These are phyloP conservation scores for Sporormia fimetaria DNA, from an alignment of 495 filamentous ascomycete species.

Conservation along the genomic window DNA sequence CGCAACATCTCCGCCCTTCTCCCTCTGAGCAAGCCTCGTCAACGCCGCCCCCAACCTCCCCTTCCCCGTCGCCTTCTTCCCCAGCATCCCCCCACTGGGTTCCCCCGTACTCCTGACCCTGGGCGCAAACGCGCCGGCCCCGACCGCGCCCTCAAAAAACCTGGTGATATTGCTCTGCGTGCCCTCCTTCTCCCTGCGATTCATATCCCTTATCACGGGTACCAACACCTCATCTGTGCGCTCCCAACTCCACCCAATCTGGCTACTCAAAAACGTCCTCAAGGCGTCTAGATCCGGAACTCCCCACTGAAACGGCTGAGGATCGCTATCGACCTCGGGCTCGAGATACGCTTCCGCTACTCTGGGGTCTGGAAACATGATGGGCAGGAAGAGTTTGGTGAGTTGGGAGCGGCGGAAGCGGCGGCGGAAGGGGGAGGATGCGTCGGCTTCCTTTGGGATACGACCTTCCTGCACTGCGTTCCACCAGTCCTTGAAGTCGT, in stretches of 20 bases:
- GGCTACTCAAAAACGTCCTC: slow-evolving; percentile 78
- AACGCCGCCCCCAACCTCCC: slow-evolving; percentile 20
- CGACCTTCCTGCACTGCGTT: slow-evolving; percentile 52
- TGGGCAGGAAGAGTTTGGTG: slow-evolving; percentile 73
- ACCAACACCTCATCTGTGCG: slow-evolving; percentile 89
- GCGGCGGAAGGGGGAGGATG: slow-evolving; percentile 53
- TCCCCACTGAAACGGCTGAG: slow-evolving; percentile 83
- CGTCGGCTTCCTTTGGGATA: slow-evolving; percentile 43
- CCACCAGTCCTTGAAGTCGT: slow-evolving; percentile 82
- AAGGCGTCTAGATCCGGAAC: slow-evolving; percentile 83
- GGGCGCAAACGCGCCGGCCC: slow-evolving; percentile 61
- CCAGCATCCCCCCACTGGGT: slow-evolving; percentile 49
- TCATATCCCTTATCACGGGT: slow-evolving; percentile 91
- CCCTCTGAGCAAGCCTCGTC: slow-evolving; percentile 18
- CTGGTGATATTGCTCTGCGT: slow-evolving; percentile 94
- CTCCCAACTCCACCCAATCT: slow-evolving; percentile 84
- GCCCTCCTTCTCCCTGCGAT: slow-evolving; percentile 69
- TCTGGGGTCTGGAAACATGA: slow-evolving; percentile 59
- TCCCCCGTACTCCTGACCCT: slow-evolving; percentile 38
- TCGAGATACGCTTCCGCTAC: slow-evolving; percentile 73
- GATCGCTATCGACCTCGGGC: slow-evolving; percentile 70
- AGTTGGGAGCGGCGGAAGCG: slow-evolving; percentile 58
- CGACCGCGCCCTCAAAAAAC: slow-evolving; percentile 59
- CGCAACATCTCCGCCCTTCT: slow-evolving; percentile 2
- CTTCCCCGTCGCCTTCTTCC: slow-evolving; percentile 55